phyloP scores from a whole-genome alignment of 768 basidiomycete genomes.

The Amanita muscaria region DNA sequence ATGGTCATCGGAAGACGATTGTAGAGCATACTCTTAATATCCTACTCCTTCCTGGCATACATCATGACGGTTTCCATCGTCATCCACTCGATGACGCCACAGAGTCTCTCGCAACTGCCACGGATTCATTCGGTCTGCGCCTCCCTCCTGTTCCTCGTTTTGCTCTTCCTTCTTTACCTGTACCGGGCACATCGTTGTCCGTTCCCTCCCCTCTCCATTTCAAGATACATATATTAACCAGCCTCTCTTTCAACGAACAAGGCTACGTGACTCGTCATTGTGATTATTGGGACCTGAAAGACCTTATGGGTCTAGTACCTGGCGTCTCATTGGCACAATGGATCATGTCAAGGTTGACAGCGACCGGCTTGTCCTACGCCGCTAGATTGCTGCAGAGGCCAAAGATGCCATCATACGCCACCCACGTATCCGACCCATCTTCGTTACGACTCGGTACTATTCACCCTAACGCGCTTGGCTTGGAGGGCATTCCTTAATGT shows the following conservation, averaged over 20 bases:
- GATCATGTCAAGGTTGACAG: constrained; percentile 56
- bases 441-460: not conserved
- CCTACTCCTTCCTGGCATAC: constrained; percentile 65
- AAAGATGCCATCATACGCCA: constrained; percentile 10
- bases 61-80: constrained; percentile 34
- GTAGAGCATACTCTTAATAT: constrained; percentile 77
- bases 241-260: constrained; percentile 73
- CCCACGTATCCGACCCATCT: constrained; percentile 10
- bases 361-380: constrained; percentile 42
- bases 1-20: constrained; percentile 64
- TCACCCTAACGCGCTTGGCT: constrained; percentile 7
- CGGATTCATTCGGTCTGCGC: constrained; percentile 16
- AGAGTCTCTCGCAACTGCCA: constrained; percentile 29
- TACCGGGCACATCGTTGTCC: constrained; percentile 50
- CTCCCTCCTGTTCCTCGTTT: constrained; percentile 25
- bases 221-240: constrained; percentile 61
- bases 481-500: constrained; percentile 1
- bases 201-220: constrained; percentile 68
- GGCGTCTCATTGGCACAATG: constrained; percentile 61
- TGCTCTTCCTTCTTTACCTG: constrained; percentile 38
- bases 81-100: constrained; percentile 24
- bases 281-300: constrained; percentile 76
- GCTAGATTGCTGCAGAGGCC: constrained; percentile 24
- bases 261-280: constrained; percentile 74
- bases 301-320: constrained; percentile 65